Evolutionary conservation across 176 grass and related monocot genomes (phyloP), one percentile per base, ranked within the genome.

Genomic region (Carex pumila): DNA sequence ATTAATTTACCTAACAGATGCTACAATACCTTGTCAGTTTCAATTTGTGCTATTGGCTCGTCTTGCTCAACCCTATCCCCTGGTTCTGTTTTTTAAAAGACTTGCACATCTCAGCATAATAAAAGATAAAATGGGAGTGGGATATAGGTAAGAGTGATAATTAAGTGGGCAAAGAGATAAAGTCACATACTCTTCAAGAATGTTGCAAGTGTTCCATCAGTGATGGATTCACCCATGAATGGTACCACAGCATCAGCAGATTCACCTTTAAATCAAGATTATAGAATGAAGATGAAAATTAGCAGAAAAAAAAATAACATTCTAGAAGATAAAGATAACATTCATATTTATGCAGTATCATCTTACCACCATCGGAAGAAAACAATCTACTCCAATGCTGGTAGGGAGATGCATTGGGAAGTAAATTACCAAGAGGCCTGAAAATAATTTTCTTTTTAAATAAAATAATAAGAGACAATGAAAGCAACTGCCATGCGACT

Each of bases 221-320:
- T 93, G 86, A 99, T 94, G 86, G 96, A 99, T 94, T 99, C 96
- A 85, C 96, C 96, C 96, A 99, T 99, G 83, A 88, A 99, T 52
- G 96, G 96, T 18, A 99, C 96, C 79, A 95, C 96, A 85, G 91
- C 96, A 37, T 99, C 93, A 34, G 94, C 68, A 34, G 81, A 70
- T 52, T 95, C 91, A 88, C 88, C 96, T 99, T 81, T 41, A 49
- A 57, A 29, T 15, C 45, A 79, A 56, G 21, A 89, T 21, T 79
- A 47, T 3, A 88, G 11, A 76, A n/a, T 0, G 80, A 88, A 84
- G 75, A 60, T 5, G 45, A 41, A 82, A 59, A 19, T n/a, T 12
- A 17, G 21, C 43, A 74, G 29, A 81, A 79, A 57, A 82, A 57
- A 37, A 7, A 69, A 29, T 15, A 56, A 47, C 58, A 32, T 66